phyloP scores from a whole-genome alignment of 106 monocot genomes.

The Platanthera zijinensis region DNA sequence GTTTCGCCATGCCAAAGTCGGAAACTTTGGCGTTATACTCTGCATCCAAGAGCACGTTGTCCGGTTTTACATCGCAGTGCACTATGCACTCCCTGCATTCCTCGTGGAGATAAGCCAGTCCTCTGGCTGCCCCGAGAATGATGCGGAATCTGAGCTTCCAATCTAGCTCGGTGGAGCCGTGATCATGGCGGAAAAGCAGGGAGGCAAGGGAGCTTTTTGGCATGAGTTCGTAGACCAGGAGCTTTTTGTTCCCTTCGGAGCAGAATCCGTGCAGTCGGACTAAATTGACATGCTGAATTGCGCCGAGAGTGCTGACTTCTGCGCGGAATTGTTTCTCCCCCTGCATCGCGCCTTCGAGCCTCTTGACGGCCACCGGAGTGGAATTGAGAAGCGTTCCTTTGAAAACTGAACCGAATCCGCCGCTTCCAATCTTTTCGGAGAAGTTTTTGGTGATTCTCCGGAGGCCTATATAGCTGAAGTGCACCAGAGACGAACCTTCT shows the following conservation, averaged over 20 bases:
- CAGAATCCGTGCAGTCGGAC: constrained; percentile 23
- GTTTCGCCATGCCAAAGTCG: constrained; percentile 65
- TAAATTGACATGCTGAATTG: constrained; percentile 34
- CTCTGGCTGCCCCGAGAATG: constrained; percentile 20
- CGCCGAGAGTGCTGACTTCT: constrained; percentile 25
- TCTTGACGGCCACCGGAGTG: constrained; percentile 25
- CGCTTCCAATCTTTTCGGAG: constrained; percentile 24
- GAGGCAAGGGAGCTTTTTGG: constrained; percentile 14
- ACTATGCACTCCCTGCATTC: constrained; percentile 34
- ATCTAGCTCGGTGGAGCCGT: not conserved
- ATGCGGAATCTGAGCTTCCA: constrained; percentile 26
- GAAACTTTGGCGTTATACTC: constrained; percentile 36
- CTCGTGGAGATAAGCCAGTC: constrained; percentile 33
- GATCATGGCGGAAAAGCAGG: constrained; percentile 14
- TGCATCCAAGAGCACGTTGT: constrained; percentile 46
- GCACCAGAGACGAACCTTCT: constrained; percentile 13
- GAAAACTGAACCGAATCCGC: constrained; percentile 35
- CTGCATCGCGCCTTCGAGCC: constrained; percentile 19
- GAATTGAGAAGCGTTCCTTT: constrained; percentile 27
- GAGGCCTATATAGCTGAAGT: constrained; percentile 13
- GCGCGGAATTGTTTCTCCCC: constrained; percentile 40
- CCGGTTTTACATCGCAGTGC: constrained; percentile 38
- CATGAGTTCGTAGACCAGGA: constrained; percentile 37
- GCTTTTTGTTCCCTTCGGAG: constrained; percentile 9
- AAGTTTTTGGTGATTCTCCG: constrained; percentile 31